Evolutionary conservation across 2,329 filamentous ascomycete genomes (phyloP).

Genomic region (Colletotrichum chrysophilum): DNA sequence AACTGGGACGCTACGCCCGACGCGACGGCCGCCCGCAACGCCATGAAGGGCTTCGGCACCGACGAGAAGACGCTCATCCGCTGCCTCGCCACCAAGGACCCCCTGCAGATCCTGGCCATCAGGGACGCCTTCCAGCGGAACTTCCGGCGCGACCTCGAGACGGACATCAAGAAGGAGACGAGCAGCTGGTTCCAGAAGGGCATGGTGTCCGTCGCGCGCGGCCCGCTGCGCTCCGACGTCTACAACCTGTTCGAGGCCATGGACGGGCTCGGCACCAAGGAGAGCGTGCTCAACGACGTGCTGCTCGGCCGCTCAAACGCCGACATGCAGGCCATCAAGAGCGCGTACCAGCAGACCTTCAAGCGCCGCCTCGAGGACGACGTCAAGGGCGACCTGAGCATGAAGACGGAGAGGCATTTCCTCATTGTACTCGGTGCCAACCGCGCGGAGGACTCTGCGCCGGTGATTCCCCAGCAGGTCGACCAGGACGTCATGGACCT

Average conservation of each 20-base stretch:
- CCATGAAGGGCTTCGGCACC: conserved; percentile 95
- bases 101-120: conserved; percentile 75
- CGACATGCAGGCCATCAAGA: conserved; percentile 86
- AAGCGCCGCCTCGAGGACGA: conserved; percentile 70
- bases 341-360: conserved; percentile 73
- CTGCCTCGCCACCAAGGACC: conserved; percentile 74
- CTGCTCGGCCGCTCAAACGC: conserved; percentile 84
- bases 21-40: conserved; percentile 74
- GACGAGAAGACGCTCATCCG: conserved; percentile 80
- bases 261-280: conserved; percentile 84
- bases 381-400: conserved; percentile 79
- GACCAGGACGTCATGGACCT: conserved; percentile 79
- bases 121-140: conserved; percentile 69
- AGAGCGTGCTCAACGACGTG: conserved; percentile 84
- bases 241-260: conserved; percentile 74
- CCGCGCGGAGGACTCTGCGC: conserved; percentile 78
- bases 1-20: conserved; percentile 72
- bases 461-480: conserved; percentile 74
- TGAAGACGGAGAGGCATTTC: conserved; percentile 88
- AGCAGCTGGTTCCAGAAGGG: conserved; percentile 76
- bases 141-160: conserved; percentile 71
- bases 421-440: conserved; percentile 77
- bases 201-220: conserved; percentile 76
- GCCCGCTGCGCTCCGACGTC: conserved; percentile 80
- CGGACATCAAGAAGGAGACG: conserved; percentile 81